Base-by-base conservation (phyloP, 345 rosid genomes). In the Salix koriyanagi region DNA sequence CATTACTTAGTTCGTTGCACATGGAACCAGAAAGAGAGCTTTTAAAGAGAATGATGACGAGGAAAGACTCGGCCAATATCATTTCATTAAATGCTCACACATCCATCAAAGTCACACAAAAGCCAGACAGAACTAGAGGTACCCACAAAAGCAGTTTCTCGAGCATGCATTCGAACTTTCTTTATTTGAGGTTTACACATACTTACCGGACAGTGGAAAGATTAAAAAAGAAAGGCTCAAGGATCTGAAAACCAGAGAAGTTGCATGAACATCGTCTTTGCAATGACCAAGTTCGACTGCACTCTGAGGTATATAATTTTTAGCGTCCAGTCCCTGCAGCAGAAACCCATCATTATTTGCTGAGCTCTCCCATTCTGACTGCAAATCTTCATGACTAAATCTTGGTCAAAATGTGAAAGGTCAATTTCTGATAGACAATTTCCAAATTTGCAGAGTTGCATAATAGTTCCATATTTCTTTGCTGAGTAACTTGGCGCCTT, bases 271-370 rank as follows among this genome's bases (percentile, higher is more conserved):
- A 28, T 64, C 41, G 65, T 60, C 44, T 64, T 64, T 41, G n/a
- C 44, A 46, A 1, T 48, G 44, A 21, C 62, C 25, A 19, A 18
- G n/a, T 9, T 8, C 19, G 19, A 42, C 52, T 2, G 42, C 34
- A 7, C 75, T 4, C 2, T 4, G 34, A 42, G 28, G 28, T 23
- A 21, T 41, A 74, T 26, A 1, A 34, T 75, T 12, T 0, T 16
- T 19, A 26, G 69, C 77, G 23, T 75, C 70, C 34, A 50, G 54
- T 34, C 65, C 16, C 69, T 32, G 30, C 69, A 25, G 76, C 56
- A 41, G 37, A 28, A 42, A 61, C 41, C 58, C 62, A 62, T 39
- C 67, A 39, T 73, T 73, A 36, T 3, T 18, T 7, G 37, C 39
- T 25, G 67, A 9, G 68, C 25, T 61, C 37, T 26, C 39, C 34